Percentiles rank a stretch among this genome's conserved stretches.
phyloP scores from a whole-genome alignment of 495 filamentous ascomycete genomes.

The Daldinia childiae region DNA sequence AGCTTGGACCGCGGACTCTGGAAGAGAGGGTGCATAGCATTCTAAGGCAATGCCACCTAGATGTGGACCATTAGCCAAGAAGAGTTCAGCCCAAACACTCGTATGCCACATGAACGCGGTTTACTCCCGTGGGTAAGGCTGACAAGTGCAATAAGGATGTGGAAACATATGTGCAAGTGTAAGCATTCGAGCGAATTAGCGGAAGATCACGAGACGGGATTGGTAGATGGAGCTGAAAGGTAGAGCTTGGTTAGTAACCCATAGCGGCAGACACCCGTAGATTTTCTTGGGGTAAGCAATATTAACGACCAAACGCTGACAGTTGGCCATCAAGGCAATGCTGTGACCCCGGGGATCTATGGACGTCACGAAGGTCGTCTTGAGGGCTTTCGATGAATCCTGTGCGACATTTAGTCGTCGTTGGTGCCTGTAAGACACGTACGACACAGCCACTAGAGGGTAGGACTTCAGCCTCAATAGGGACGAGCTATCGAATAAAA shows the following conservation, averaged over 20 bases:
- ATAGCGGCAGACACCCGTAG: constrained; percentile 32
- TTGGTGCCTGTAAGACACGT: constrained; percentile 40
- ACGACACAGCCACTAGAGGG: constrained; percentile 40
- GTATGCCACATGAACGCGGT: constrained; percentile 23
- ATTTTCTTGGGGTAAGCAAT: constrained; percentile 24
- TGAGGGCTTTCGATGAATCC: constrained; percentile 15
- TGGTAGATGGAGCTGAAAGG: constrained; percentile 29
- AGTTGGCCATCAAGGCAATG: constrained; percentile 26
- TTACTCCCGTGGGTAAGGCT: constrained; percentile 36
- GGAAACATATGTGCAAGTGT: constrained; percentile 26
- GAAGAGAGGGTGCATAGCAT: constrained; percentile 21
- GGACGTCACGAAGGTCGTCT: constrained; percentile 14
- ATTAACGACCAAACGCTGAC: constrained; percentile 9
- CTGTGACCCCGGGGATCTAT: constrained; percentile 20
- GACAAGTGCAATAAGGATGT: constrained; percentile 32
- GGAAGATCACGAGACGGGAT: constrained; percentile 31
- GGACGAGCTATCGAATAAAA: constrained; percentile 25
- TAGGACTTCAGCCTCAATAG: constrained; percentile 41
- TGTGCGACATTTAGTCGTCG: constrained; percentile 27
- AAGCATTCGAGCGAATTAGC: constrained; percentile 18
- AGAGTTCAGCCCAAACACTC: constrained; percentile 28
- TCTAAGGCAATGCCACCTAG: constrained; percentile 22
- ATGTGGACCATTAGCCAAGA: constrained; percentile 22
- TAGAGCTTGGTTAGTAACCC: constrained; percentile 23
- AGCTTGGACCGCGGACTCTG: constrained; percentile 23